phyloP scores from a whole-genome alignment of 768 basidiomycete genomes.

The Auricularia heimuer region DNA sequence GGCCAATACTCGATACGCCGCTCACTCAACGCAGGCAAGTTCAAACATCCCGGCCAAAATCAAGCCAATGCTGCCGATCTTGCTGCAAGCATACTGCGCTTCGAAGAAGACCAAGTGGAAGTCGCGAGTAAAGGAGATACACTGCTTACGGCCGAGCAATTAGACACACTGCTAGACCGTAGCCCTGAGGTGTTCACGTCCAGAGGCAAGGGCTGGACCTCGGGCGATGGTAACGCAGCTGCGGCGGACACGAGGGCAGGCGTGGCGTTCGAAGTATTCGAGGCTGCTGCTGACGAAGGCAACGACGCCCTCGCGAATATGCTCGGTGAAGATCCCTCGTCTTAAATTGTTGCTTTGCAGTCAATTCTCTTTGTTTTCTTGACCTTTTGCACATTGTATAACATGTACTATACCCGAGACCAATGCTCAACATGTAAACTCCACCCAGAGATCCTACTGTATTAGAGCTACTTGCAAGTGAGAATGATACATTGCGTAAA shows the following conservation, averaged over 20 bases:
- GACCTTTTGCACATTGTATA: not conserved
- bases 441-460: not conserved
- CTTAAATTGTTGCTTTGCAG: not conserved
- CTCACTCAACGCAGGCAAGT: slow-evolving; percentile 48
- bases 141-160: slow-evolving; percentile 73
- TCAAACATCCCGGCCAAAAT: slow-evolving; percentile 60
- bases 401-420: not conserved
- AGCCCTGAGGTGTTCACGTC: slow-evolving; percentile 61
- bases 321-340: slow-evolving; percentile 35
- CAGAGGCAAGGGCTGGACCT: slow-evolving; percentile 67
- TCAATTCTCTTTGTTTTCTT: not conserved
- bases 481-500: not conserved
- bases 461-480: not conserved
- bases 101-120: slow-evolving; percentile 86
- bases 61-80: slow-evolving; percentile 67
- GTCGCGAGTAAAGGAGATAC: slow-evolving; percentile 65
- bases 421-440: not conserved
- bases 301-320: slow-evolving; percentile 64
- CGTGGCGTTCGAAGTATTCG: slow-evolving; percentile 71
- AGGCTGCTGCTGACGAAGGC: slow-evolving; percentile 50
- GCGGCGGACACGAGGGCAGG: slow-evolving; percentile 15
- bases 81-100: slow-evolving; percentile 62
- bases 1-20: not conserved
- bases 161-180: slow-evolving; percentile 74
- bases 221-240: slow-evolving; percentile 19